Base-by-base conservation (phyloP, 495 filamentous ascomycete genomes). In the Xylaria grammica region DNA sequence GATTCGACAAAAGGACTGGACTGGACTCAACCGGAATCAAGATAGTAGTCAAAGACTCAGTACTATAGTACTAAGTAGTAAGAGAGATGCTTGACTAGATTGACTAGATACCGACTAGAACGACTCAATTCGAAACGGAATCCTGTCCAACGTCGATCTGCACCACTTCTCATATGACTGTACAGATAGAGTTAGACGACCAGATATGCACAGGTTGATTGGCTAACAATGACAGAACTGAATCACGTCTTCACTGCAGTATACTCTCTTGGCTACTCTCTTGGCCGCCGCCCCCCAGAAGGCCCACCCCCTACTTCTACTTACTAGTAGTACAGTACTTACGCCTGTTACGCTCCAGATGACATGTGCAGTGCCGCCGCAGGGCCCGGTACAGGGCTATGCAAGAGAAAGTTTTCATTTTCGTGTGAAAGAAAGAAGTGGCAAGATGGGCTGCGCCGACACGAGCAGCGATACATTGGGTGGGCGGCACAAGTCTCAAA, bases 171-270 rank as follows among this genome's bases (percentile, higher is more conserved):
- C 42, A 20, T 2, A 46, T 48, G 9, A 48, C 24, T n/a, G 17
- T 19, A 44, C 17, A 22, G 5, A 22, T 19, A 1, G 24, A 32
- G 27, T 20, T 56, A n/a, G 38, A 58, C 38, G 10, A 22, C 29
- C 29, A 45, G 38, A 44, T 34, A 40, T 56, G 20, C n/a, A 38
- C 7, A 40, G 22, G 2, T 49, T 49, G 34, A 29, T 42, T 44
- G 34, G 57, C 32, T 40, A 50, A 60, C 44, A 17, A 45, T 50
- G 57, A 60, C 57, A 50, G 57, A 8, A 60, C 57, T 60, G 56
- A 60, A 60, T 51, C 58, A 36, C 30, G 45, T 9, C 45, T 19
- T 15, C n/a, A 22, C 48, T 44, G 22, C 24, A n/a, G n/a, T n/a
- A n/a, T n/a, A n/a, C n/a, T n/a, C n/a, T n/a, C n/a, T n/a, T n/a